Evolutionary conservation across 2,329 filamentous ascomycete genomes (phyloP).

Genomic region (Beauveria scarabaeidicola): DNA sequence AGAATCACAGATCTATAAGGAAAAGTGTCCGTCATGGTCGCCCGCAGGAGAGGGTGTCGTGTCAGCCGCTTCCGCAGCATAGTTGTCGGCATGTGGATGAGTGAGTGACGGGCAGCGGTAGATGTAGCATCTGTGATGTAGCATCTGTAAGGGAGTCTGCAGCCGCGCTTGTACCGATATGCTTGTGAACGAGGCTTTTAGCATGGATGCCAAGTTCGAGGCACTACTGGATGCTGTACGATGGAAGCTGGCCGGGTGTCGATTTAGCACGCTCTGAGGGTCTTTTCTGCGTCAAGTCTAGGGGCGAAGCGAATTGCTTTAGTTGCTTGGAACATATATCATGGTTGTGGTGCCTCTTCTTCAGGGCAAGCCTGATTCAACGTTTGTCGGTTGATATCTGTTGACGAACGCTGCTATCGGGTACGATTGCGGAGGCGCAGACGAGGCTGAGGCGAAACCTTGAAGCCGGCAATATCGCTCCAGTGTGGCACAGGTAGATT

Average conservation of each 20-base stretch:
- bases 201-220: background rate
- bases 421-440: background rate
- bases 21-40: conserved; percentile 10
- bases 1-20: background rate
- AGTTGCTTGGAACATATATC: background rate
- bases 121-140: too few species aligned
- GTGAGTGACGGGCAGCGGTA: background rate
- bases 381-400: background rate
- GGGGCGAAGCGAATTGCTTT: background rate
- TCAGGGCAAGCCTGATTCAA: background rate
- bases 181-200: background rate
- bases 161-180: too few species aligned
- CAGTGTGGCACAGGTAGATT: background rate
- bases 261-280: background rate
- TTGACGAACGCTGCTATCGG: background rate
- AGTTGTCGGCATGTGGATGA: background rate
- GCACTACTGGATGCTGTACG: too few species aligned
- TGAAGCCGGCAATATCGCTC: background rate
- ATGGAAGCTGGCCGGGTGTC: background rate
- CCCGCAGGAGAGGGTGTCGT: background rate
- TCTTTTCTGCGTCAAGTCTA: background rate
- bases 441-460: background rate
- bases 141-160: too few species aligned
- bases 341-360: background rate
- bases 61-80: background rate